Evolutionary conservation across 768 basidiomycete species (phyloP).

Genomic region (Lentinula sp.): DNA sequence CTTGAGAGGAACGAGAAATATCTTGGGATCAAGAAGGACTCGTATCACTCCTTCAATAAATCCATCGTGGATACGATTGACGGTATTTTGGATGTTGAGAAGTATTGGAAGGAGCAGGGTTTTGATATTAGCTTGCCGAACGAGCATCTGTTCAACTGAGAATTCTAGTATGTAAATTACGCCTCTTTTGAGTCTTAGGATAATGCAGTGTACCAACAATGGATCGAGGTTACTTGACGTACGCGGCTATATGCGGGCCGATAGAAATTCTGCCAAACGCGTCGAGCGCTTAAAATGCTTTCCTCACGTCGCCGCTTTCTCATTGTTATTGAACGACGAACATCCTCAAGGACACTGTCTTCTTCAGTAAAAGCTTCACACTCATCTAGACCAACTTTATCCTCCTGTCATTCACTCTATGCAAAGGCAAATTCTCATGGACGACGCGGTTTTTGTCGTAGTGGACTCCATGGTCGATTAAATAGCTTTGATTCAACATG

Average conservation of each 20-base stretch:
- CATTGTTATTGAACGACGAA: neutral
- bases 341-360: neutral
- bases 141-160: neutral
- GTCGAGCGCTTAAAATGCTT: neutral
- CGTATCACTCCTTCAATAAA: neutral
- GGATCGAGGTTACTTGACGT: neutral
- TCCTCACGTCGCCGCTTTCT: neutral
- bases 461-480: neutral
- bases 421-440: neutral
- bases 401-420: neutral
- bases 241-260: neutral
- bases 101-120: constrained; percentile 4
- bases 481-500: neutral
- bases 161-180: too few species aligned
- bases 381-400: neutral
- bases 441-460: neutral
- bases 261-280: neutral
- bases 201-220: too few species aligned
- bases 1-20: neutral
- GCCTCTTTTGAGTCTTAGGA: too few species aligned
- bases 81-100: neutral
- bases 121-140: neutral
- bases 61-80: constrained; percentile 5
- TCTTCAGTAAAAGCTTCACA: neutral
- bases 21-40: constrained; percentile 3